Base-by-base conservation (phyloP, 2,329 filamentous ascomycete species). In the Penicillium italicum region DNA sequence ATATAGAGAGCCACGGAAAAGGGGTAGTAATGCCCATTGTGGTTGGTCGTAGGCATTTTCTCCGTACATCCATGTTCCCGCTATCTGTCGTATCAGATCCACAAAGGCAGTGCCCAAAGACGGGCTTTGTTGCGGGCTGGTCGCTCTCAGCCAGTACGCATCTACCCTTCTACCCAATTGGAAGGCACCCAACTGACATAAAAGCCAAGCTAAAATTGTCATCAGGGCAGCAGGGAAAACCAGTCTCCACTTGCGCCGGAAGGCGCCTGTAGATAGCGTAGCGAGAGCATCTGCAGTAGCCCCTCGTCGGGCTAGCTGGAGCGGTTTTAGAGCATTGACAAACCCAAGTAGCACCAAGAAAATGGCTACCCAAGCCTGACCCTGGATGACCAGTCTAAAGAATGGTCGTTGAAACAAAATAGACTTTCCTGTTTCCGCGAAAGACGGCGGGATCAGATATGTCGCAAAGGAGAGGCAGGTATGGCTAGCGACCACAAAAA, bases 341-440 rank as follows among this genome's bases (percentile, higher is more conserved):
- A 85, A 86, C 54, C 84, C 84, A 22, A 84, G 84, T 37, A 86
- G 82, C 44, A 88, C 77, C 64, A 85, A 81, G 71, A 88, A 87
- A 59, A 87, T 83, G 14, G 84, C 81, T 2, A 88, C 85, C 69
- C 85, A 86, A 43, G 84, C 82, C 16, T 86, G 80, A 22, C 85
- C 84, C 64, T 85, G 83, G 47, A 81, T 76, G 37, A 82, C 74
- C 45, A 87, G 78, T 53, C 84, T 81, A 55, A 86, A 72, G 63
- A 83, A 81, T 14, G 84, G 84, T 38, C 78, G 75, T 69, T 87
- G 84, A 57, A 85, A 77, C 30, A 84, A 60, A 46, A 77, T 75
- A 5, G 81, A 79, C 1, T 74, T 65, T 3, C 72, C 71, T 28
- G 76, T 76, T 45, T 79, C 73, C n/a, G 69, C 69, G 33, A 73